Conservation (phyloP, 169 alveolate genomes). For the Plasmodium chabaudi region DNA sequence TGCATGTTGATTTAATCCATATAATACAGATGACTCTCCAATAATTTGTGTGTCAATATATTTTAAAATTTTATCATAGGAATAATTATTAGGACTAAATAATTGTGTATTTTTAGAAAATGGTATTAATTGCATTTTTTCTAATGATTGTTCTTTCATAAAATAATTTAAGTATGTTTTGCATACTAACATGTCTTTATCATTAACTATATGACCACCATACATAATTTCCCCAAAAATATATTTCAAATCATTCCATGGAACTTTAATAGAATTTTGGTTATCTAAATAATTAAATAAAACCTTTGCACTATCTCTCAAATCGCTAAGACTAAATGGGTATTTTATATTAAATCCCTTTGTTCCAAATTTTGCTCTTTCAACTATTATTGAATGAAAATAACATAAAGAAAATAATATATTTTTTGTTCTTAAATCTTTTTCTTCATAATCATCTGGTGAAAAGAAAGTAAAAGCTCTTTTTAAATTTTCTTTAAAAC, state of each 20-base stretch:
- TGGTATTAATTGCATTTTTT: conserved; percentile 94
- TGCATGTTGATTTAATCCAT: conserved; percentile 75
- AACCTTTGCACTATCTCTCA: conserved; percentile 96
- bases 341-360: conserved; percentile 97
- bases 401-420: conserved; percentile 96
- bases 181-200: conserved; percentile 95
- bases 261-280: conserved; percentile 90
- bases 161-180: conserved; percentile 93
- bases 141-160: conserved; percentile 95
- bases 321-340: conserved; percentile 96
- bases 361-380: conserved; percentile 98
- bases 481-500: conserved; percentile 95
- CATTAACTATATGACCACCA: conserved; percentile 98
- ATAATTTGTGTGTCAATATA: conserved; percentile 73
- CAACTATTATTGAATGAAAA: conserved; percentile 97
- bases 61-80: conserved; percentile 69
- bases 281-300: conserved; percentile 94
- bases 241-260: conserved; percentile 97
- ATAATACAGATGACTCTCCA: conserved; percentile 46
- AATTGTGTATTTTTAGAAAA: conserved; percentile 79
- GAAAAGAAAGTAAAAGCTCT: conserved; percentile 96
- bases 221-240: conserved; percentile 98
- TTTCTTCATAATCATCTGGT: conserved; percentile 93
- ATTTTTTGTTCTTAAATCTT: conserved; percentile 94
- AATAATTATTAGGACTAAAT: conserved; percentile 70